These are phyloP conservation scores for Trichoderma gamsii DNA, from an alignment of 495 filamentous ascomycete species.

Conservation along the genomic window DNA sequence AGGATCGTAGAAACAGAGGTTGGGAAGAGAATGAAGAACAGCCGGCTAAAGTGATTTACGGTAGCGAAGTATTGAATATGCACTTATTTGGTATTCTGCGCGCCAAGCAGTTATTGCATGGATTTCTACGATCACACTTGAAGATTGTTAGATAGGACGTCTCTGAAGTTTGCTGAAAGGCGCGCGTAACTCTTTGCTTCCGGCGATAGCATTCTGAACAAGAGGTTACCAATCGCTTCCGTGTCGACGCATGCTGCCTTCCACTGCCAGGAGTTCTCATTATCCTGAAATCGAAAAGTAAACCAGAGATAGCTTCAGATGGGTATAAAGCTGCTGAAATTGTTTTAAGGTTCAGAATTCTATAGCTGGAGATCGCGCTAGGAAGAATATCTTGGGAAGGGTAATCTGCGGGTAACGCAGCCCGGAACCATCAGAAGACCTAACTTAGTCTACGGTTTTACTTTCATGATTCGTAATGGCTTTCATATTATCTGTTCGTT, in stretches of 20 bases:
- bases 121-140: not conserved
- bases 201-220: not conserved
- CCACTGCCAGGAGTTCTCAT: not conserved
- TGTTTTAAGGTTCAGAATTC: not conserved
- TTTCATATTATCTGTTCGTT: too few species aligned
- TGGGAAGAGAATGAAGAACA: not conserved
- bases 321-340: not conserved
- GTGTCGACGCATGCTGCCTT: not conserved
- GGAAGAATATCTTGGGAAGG: not conserved
- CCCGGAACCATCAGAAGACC: not conserved
- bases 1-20: not conserved
- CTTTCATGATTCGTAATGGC: too few species aligned
- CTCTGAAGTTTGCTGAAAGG: not conserved
- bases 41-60: not conserved
- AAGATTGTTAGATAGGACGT: not conserved
- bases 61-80: not conserved
- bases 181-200: not conserved
- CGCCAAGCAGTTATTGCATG: not conserved
- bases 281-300: not conserved
- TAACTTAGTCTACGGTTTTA: too few species aligned
- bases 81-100: not conserved
- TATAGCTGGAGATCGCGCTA: not conserved
- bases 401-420: not conserved
- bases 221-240: not conserved
- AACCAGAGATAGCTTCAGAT: not conserved